Evolutionary conservation across 2,329 filamentous ascomycete genomes (phyloP).

Genomic region (Penicillium sp.): DNA sequence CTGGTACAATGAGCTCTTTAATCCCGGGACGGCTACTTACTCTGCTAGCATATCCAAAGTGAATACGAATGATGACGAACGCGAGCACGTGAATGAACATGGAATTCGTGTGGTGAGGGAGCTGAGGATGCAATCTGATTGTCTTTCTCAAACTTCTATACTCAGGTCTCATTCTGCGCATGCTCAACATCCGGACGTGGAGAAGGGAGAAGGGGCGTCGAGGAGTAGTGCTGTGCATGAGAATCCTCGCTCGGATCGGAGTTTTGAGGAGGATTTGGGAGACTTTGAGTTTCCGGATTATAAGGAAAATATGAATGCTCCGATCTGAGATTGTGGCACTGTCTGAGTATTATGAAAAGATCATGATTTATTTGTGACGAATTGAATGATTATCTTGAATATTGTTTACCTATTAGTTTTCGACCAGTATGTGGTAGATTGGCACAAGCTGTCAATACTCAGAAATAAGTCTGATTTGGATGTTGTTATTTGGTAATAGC

Average conservation of each 20-base stretch:
- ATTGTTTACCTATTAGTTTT: too few species aligned
- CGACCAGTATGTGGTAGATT: not conserved
- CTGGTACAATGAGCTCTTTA: slow-evolving; percentile 23
- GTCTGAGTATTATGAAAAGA: too few species aligned
- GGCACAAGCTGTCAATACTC: too few species aligned
- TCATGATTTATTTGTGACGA: not conserved
- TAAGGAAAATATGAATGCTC: slow-evolving; percentile 25
- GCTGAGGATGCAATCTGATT: slow-evolving; percentile 27
- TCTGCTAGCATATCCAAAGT: slow-evolving; percentile 29
- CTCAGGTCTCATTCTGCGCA: not conserved
- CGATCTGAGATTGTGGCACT: slow-evolving; percentile 14
- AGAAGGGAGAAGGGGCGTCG: slow-evolving; percentile 1
- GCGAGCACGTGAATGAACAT: slow-evolving; percentile 1
- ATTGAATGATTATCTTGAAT: not conserved
- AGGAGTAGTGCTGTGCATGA: not conserved
- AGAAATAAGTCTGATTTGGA: too few species aligned
- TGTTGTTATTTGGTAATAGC: too few species aligned
- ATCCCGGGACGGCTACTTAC: slow-evolving; percentile 18
- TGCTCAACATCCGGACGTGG: slow-evolving; percentile 2
- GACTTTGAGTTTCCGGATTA: slow-evolving; percentile 28
- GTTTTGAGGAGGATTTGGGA: slow-evolving; percentile 22
- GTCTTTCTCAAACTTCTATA: not conserved
- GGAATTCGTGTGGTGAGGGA: slow-evolving; percentile 33
- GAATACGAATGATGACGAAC: slow-evolving; percentile 14
- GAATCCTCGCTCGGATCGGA: not conserved